Conservation (phyloP, 1,284 basidiomycete species). For the Agaricales sp. region DNA sequence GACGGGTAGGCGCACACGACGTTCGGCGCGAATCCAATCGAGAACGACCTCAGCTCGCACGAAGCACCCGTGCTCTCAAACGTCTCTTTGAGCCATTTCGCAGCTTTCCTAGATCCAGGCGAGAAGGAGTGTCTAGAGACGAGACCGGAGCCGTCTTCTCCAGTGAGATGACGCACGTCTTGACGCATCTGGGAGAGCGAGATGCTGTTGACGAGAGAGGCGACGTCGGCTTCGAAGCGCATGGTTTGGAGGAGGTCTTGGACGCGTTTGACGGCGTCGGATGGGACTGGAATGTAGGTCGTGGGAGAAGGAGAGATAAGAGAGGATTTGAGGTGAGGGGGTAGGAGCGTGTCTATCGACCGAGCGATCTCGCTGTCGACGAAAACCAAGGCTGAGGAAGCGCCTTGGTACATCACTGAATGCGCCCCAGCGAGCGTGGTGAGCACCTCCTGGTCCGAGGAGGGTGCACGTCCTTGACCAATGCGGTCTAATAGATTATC, state of each 20-base stretch:
- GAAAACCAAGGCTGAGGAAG: constrained; percentile 35
- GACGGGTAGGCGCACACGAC: constrained; percentile 64
- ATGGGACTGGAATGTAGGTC: constrained; percentile 40
- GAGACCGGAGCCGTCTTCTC: constrained; percentile 50
- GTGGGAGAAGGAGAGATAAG: constrained; percentile 38
- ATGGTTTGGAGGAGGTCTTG: constrained; percentile 36
- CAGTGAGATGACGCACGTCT: constrained; percentile 74
- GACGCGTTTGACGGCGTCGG: constrained; percentile 36
- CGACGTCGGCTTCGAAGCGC: constrained; percentile 49
- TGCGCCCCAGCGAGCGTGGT: constrained; percentile 13
- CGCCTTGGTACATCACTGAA: constrained; percentile 28
- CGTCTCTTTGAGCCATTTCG: constrained; percentile 61
- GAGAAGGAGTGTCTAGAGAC: constrained; percentile 70
- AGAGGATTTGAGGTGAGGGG: constrained; percentile 51
- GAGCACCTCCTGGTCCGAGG: constrained; percentile 21
- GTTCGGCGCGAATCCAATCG: constrained; percentile 70
- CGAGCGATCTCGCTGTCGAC: constrained; percentile 24
- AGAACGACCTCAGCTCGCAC: constrained; percentile 59
- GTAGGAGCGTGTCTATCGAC: constrained; percentile 39
- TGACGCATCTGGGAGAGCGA: constrained; percentile 52
- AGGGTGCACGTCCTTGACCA: constrained; percentile 12
- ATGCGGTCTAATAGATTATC: constrained; percentile 21
- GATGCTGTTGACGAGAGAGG: constrained; percentile 51
- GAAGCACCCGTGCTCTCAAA: constrained; percentile 66
- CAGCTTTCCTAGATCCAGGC: constrained; percentile 55